phyloP scores from a whole-genome alignment of 139 green algal genomes.

The Zygnema circumcarinatum region DNA sequence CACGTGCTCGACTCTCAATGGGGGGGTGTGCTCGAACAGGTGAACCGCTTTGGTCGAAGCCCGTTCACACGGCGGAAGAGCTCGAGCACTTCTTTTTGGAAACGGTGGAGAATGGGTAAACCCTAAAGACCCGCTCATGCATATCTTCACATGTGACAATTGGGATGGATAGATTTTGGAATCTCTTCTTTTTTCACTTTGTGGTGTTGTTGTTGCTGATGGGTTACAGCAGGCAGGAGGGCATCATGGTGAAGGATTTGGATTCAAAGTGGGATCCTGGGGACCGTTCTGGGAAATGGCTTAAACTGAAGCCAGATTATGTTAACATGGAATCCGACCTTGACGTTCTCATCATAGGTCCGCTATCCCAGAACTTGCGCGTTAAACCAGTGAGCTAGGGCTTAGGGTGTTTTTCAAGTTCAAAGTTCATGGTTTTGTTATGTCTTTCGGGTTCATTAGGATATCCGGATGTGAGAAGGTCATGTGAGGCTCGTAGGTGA shows the following conservation, averaged over 20 bases:
- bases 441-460: too few species aligned
- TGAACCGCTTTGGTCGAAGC: neutral
- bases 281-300: constrained; percentile 64
- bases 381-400: too few species aligned
- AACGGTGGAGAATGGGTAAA: constrained; percentile 43
- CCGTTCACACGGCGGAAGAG: constrained; percentile 52
- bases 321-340: constrained; percentile 68
- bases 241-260: constrained; percentile 83
- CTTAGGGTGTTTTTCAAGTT: too few species aligned
- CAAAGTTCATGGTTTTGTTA: too few species aligned
- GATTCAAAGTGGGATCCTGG: constrained; percentile 74
- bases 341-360: constrained; percentile 78
- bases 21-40: neutral
- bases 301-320: constrained; percentile 80
- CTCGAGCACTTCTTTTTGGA: constrained; percentile 64
- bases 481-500: too few species aligned
- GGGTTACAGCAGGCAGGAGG: constrained; percentile 79
- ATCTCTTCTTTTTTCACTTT: constrained; percentile 27
- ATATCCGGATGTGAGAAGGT: too few species aligned
- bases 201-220: neutral
- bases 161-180: neutral
- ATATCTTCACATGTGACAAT: neutral
- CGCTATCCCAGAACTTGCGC: too few species aligned
- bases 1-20: too few species aligned
- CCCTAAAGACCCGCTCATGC: neutral